Percentiles rank a stretch among this genome's conserved stretches.
Conservation (phyloP, 2,329 filamentous ascomycete species). For the Lecanicillium sp. region DNA sequence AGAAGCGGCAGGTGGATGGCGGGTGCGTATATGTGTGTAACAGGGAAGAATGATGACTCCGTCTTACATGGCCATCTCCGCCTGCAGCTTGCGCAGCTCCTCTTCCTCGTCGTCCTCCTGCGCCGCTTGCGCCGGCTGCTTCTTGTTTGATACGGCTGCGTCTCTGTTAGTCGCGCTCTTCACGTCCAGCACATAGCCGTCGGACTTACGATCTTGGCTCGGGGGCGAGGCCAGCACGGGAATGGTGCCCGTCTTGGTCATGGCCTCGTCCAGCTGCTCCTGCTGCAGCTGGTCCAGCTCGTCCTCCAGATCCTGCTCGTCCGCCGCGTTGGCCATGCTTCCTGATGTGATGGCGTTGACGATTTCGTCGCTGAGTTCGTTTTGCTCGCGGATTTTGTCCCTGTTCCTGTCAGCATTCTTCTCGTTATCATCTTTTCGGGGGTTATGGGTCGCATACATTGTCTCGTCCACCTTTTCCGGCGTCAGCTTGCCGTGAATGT, state of each 20-base stretch:
- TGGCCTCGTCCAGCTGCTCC: conserved; percentile 86
- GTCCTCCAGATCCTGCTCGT: conserved; percentile 80
- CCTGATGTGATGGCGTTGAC: conserved; percentile 73
- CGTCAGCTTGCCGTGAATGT: conserved; percentile 84
- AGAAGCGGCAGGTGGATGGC: not conserved
- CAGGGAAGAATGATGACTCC: not conserved
- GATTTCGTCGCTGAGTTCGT: conserved; percentile 90
- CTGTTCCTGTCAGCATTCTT: conserved; percentile 40
- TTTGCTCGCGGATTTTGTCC: conserved; percentile 87
- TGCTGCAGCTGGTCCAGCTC: conserved; percentile 86
- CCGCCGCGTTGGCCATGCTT: conserved; percentile 61
- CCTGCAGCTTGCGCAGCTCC: conserved; percentile 86
- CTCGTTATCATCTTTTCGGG: not conserved
- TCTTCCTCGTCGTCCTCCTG: conserved; percentile 89
- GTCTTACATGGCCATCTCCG: conserved; percentile 91
- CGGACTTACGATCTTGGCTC: conserved; percentile 66
- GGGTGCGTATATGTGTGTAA: too few relatives aligned
- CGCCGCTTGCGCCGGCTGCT: conserved; percentile 32
- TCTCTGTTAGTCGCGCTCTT: not conserved
- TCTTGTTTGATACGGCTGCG: conserved; percentile 23
- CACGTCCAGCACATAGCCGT: not conserved
- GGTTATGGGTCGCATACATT: conserved; percentile 59
- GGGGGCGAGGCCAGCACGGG: conserved; percentile 76
- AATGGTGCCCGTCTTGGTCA: conserved; percentile 81
- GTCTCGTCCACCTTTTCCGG: conserved; percentile 92